phyloP scores from a whole-genome alignment of 441 rosid species.

The Populus trichocarpa region DNA sequence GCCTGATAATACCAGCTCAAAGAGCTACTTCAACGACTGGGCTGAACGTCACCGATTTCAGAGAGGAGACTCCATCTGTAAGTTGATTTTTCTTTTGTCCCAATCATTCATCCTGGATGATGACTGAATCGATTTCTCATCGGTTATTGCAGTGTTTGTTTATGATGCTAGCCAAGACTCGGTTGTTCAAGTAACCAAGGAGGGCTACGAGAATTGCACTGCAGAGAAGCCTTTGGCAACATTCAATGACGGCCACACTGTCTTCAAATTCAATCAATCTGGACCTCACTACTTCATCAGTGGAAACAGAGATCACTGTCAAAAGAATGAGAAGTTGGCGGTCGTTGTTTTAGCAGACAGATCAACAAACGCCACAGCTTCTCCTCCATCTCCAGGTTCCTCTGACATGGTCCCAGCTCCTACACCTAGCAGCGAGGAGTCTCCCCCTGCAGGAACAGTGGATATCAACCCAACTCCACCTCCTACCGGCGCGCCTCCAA shows the following conservation, averaged over 20 bases:
- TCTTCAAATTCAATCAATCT: constrained; percentile 46
- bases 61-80: constrained; percentile 73
- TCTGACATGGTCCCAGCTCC: constrained; percentile 42
- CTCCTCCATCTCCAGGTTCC: constrained; percentile 11
- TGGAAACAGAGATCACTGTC: constrained; percentile 68
- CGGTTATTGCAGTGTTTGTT: constrained; percentile 48
- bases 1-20: constrained; percentile 30
- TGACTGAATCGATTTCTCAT: not conserved
- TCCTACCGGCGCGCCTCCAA: constrained; percentile 18
- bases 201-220: constrained; percentile 60
- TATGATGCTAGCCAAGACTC: constrained; percentile 62
- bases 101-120: not conserved
- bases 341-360: constrained; percentile 69
- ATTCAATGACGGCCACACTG: constrained; percentile 60
- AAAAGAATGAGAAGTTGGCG: constrained; percentile 56
- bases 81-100: constrained; percentile 12
- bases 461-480: constrained; percentile 50
- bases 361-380: constrained; percentile 25
- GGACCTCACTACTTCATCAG: constrained; percentile 81
- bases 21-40: constrained; percentile 56
- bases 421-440: constrained; percentile 37
- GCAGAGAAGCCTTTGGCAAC: constrained; percentile 37
- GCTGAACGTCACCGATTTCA: constrained; percentile 64
- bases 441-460: constrained; percentile 46
- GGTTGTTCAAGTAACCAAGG: constrained; percentile 57